Base-by-base conservation (phyloP, 169 alveolate species). In the Condylostoma magnum region DNA sequence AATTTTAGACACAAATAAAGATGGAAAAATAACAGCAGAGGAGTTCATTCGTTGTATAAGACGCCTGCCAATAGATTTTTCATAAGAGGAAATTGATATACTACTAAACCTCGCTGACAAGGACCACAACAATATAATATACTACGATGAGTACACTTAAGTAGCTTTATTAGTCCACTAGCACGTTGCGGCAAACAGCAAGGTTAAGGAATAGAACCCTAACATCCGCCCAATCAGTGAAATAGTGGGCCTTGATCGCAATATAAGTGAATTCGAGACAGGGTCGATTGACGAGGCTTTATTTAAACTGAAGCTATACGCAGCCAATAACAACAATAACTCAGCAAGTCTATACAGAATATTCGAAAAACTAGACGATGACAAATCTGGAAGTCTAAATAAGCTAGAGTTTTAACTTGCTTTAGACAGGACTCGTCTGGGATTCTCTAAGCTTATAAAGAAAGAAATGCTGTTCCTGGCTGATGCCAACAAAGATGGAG, bases 231-330 rank as follows among this genome's bases (percentile, higher is more conserved):
- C 48, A 41, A 15, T 41, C 15, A 41, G 15, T 10, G 48, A 41
- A 41, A 15, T 41, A 10, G 22, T 22, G 25, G 60, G 60, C n/a
- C 38, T 63, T 12, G 6, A 63, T 20, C 33, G 20, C 38, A 43
- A 54, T 1, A 28, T 46, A 63, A 33, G 43, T 4, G 34, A 10
- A 22, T 63, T 63, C 25, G 12, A n/a, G 27, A 46, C 25, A 10
- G 73, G 57, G 15, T 15, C 58, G 22, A 12, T 63, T 3, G 73
- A 63, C 8, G 33, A 63, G n/a, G 73, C 73, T 10, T 43, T 63
- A 22, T 63, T 22, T 44, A 41, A 41, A 44, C 18, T 63, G 10
- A 63, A 63, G 46, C 3, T 20, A 4, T 44, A 63, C 38, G 33
- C 33, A 25, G 22, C 27, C 20, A 31, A 25, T 4, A 63, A 63